These are phyloP conservation scores for Tuber microsphaerosporum DNA, from an alignment of 495 filamentous ascomycete species.

Conservation along the genomic window DNA sequence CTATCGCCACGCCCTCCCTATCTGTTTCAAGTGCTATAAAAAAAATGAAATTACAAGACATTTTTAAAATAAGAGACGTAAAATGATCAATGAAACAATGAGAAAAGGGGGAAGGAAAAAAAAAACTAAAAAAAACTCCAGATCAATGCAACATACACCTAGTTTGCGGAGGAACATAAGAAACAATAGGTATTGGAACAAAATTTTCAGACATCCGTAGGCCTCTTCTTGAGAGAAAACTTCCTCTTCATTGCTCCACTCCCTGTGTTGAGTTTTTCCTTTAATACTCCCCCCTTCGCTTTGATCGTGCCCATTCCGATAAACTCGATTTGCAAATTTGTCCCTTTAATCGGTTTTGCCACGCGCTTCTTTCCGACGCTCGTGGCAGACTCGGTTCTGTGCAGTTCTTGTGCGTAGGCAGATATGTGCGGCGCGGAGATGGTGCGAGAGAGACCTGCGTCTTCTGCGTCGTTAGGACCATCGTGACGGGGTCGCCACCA, in stretches of 20 bases:
- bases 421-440: conserved; percentile 9
- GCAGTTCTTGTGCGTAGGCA: background rate
- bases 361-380: conserved; percentile 20
- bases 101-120: background rate
- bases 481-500: conserved; percentile 36
- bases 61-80: background rate
- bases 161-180: conserved; percentile 3
- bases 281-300: conserved; percentile 28
- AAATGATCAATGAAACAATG: conserved; percentile 2
- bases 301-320: conserved; percentile 33
- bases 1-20: background rate
- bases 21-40: background rate
- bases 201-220: background rate
- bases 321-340: conserved; percentile 36
- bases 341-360: conserved; percentile 29
- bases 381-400: background rate
- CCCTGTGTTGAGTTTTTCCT: conserved; percentile 20
- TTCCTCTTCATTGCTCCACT: conserved; percentile 1
- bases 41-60: conserved; percentile 2
- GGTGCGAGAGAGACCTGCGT: conserved; percentile 22
- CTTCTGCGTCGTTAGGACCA: conserved; percentile 14
- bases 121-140: background rate
- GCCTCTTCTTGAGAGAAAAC: background rate
- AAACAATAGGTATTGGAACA: conserved; percentile 2
- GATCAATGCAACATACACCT: conserved; percentile 10